A percentile compares a stretch with the other conserved stretches of the same genome.
Evolutionary conservation across 2,329 filamentous ascomycete species (phyloP).

Genomic region (Ophiocordyceps robertsii): DNA sequence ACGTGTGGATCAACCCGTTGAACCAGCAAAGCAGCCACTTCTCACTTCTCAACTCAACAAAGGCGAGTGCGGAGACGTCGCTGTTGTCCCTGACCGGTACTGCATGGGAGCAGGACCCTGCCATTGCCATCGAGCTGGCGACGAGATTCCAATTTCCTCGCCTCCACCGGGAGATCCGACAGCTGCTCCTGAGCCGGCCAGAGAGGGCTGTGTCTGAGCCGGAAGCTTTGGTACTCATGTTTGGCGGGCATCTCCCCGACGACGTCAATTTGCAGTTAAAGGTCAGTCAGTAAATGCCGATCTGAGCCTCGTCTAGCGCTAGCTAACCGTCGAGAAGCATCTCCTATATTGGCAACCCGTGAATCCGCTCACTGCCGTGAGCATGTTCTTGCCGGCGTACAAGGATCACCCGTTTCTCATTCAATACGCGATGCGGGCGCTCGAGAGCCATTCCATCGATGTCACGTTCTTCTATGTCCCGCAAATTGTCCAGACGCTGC

Average conservation of each 20-base stretch:
- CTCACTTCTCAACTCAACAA: constrained; percentile 25
- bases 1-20: constrained; percentile 81
- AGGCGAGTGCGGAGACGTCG: constrained; percentile 26
- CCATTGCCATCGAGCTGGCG: constrained; percentile 74
- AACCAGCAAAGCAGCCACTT: constrained; percentile 34
- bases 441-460: constrained; percentile 92
- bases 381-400: constrained; percentile 84
- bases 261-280: constrained; percentile 75
- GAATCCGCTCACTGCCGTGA: constrained; percentile 85
- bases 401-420: constrained; percentile 84
- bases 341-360: constrained; percentile 86
- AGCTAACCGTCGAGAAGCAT: constrained; percentile 40
- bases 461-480: constrained; percentile 98
- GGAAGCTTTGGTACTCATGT: constrained; percentile 68
- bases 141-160: constrained; percentile 66
- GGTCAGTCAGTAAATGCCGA: constrained; percentile 37
- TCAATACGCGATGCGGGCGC: constrained; percentile 89
- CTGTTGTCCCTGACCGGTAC: constrained; percentile 56
- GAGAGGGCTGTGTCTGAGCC: constrained; percentile 71
- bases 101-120: constrained; percentile 77
- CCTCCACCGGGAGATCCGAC: constrained; percentile 63
- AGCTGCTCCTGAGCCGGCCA: constrained; percentile 68
- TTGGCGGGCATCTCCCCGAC: constrained; percentile 60
- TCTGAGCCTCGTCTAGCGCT: background rate
- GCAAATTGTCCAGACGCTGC: constrained; percentile 89